Evolutionary conservation across 116 monocot species (phyloP).

Genomic region (Zostera marina): DNA sequence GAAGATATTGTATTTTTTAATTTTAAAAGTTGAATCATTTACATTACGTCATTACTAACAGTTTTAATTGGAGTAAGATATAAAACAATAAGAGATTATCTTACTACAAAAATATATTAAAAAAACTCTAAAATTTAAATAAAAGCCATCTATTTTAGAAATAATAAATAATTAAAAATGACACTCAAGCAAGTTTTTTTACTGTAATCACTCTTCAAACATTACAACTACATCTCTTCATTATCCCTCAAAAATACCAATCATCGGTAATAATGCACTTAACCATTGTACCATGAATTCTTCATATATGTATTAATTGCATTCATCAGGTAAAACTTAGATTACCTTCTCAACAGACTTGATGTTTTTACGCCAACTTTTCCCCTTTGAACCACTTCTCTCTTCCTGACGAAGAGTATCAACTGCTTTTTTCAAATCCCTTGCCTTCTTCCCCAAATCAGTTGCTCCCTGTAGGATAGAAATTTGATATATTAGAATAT

Average conservation of each 20-base stretch:
- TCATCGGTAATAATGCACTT: too few species aligned
- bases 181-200: too few species aligned
- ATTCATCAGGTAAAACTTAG: not conserved
- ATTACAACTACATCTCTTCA: too few species aligned
- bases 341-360: constrained; percentile 82
- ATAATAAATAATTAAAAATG: too few species aligned
- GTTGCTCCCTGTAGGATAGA: constrained; percentile 51
- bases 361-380: constrained; percentile 94
- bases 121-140: too few species aligned
- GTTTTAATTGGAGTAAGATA: not conserved
- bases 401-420: constrained; percentile 81
- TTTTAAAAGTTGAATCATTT: too few species aligned
- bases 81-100: not conserved
- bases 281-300: too few species aligned
- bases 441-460: constrained; percentile 89
- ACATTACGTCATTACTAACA: not conserved
- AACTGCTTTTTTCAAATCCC: constrained; percentile 71
- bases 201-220: too few species aligned
- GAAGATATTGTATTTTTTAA: too few species aligned
- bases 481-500: not conserved
- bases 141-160: too few species aligned
- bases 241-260: too few species aligned
- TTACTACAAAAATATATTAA: too few species aligned
- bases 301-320: not conserved
- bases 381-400: constrained; percentile 57